These are phyloP conservation scores for Eimeria brunetti DNA, from an alignment of 169 alveolate species.

Conservation along the genomic window DNA sequence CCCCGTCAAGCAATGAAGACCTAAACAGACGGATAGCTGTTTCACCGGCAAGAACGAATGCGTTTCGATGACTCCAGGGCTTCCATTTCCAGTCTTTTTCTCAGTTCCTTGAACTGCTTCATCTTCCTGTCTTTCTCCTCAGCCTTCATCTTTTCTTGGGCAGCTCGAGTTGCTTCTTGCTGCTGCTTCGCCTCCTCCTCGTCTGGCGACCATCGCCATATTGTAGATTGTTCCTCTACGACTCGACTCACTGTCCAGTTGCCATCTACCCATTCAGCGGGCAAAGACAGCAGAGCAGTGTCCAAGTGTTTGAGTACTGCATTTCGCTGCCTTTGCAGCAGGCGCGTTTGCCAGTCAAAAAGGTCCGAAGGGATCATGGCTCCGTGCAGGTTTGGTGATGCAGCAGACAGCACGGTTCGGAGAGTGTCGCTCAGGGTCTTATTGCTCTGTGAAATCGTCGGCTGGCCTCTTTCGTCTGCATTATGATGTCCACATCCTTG, in stretches of 20 bases:
- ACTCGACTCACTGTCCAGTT: constrained; percentile 26
- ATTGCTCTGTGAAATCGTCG: not conserved
- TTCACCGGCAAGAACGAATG: not conserved
- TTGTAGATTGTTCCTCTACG: not conserved
- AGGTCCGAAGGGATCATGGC: constrained; percentile 35
- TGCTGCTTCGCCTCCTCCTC: constrained; percentile 28
- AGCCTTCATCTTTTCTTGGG: constrained; percentile 30
- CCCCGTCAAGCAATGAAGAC: not conserved
- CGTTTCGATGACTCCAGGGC: constrained; percentile 57
- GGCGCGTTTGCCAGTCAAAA: constrained; percentile 49
- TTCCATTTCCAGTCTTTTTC: constrained; percentile 39
- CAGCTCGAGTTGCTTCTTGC: not conserved
- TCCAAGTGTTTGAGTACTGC: constrained; percentile 7
- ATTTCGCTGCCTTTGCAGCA: constrained; percentile 48
- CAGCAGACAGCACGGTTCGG: constrained; percentile 12
- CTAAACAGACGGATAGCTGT: not conserved
- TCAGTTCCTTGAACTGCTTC: not conserved
- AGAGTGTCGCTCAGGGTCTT: not conserved
- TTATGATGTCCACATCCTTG: not conserved
- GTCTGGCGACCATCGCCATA: constrained; percentile 68
- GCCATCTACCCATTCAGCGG: constrained; percentile 31
- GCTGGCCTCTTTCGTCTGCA: not conserved
- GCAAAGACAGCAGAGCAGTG: constrained; percentile 16
- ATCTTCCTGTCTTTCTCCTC: not conserved
- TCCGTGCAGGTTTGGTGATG: constrained; percentile 25